These are phyloP conservation scores for Rhizopus delemar DNA, from an alignment of 371 early-diverging fungal genomes.

Conservation along the genomic window DNA sequence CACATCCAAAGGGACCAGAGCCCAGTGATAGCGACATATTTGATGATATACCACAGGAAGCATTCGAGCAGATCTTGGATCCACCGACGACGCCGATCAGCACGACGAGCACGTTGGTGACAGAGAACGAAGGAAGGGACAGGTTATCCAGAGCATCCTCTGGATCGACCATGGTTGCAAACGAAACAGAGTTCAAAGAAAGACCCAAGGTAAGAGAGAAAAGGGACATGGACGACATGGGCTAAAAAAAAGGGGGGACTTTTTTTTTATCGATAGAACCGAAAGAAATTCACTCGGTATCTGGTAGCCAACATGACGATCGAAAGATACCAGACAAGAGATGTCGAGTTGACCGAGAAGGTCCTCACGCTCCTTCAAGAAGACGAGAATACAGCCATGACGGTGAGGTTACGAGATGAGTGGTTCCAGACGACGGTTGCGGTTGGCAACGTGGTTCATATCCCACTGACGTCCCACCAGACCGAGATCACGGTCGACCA, in stretches of 20 bases:
- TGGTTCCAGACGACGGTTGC: conserved; percentile 46
- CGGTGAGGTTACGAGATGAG: conserved; percentile 41
- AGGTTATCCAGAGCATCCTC: no score
- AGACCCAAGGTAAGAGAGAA: background rate
- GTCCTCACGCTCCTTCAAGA: conserved; percentile 15
- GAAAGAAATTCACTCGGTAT: conserved; percentile 15
- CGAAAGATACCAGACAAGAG: conserved; percentile 1
- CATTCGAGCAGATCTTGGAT: conserved; percentile 3
- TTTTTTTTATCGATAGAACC: background rate
- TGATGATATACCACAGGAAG: conserved; percentile 17
- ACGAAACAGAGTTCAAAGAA: no score
- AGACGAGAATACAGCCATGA: conserved; percentile 10
- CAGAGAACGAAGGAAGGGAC: background rate
- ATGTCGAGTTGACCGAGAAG: conserved; percentile 15
- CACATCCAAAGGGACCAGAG: background rate
- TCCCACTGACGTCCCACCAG: conserved; percentile 27
- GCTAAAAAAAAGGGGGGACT: background rate
- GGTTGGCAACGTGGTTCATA: conserved; percentile 58
- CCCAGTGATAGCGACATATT: conserved; percentile 1
- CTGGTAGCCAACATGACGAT: conserved; percentile 8
- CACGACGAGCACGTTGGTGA: background rate
- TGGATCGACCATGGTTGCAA: no score
- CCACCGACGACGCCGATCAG: background rate
- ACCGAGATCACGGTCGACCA: conserved; percentile 52
- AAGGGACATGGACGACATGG: background rate